phyloP scores from a whole-genome alignment of 768 basidiomycete genomes.

The Kwoniella botswanensis region DNA sequence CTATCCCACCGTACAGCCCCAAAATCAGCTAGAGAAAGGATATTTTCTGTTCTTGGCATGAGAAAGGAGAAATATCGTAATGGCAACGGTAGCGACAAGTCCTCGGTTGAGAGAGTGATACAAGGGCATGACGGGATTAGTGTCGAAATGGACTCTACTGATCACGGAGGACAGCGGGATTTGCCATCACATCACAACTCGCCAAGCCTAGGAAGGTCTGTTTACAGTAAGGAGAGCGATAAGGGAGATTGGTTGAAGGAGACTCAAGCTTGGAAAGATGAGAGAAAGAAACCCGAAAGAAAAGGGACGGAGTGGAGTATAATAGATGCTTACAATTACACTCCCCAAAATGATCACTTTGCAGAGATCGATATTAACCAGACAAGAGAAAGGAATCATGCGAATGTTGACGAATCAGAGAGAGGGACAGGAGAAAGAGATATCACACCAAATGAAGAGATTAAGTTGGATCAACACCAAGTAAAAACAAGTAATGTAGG shows the following conservation, averaged over 20 bases:
- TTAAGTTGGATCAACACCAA: too few relatives aligned
- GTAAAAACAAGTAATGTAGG: too few relatives aligned
- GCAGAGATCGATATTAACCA: too few relatives aligned
- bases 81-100: neutral
- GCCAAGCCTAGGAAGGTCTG: too few relatives aligned
- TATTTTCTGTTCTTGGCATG: conserved; percentile 5
- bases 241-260: neutral
- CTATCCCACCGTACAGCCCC: neutral
- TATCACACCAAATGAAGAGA: too few relatives aligned
- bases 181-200: too few relatives aligned
- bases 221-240: neutral
- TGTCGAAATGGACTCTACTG: too few relatives aligned
- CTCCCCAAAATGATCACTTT: neutral
- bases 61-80: neutral
- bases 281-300: conserved; percentile 1
- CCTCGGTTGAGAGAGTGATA: neutral
- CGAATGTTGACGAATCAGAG: too few relatives aligned
- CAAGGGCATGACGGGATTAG: neutral
- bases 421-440: neutral
- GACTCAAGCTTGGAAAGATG: neutral
- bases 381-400: too few relatives aligned
- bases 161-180: too few relatives aligned
- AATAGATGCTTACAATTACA: conserved; percentile 15
- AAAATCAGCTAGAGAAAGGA: conserved; percentile 4
- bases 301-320: conserved; percentile 19